Percentiles rank a stretch among this genome's conserved stretches.
These are phyloP conservation scores for Truncatella angustata DNA, from an alignment of 2,329 filamentous ascomycete genomes.

Conservation along the genomic window DNA sequence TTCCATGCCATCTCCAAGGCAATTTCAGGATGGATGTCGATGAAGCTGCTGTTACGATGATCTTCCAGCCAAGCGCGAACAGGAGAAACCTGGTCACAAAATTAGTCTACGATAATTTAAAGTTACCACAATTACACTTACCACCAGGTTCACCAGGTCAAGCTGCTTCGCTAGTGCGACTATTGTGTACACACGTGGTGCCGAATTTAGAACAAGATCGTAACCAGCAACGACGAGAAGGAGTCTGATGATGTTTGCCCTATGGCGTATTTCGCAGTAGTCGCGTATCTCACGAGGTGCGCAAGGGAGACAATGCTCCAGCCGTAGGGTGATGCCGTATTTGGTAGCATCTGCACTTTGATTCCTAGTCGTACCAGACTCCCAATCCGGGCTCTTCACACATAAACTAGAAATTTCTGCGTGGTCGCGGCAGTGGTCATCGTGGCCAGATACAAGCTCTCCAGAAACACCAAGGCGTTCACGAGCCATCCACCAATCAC, in stretches of 20 bases:
- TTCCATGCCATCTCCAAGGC: constrained; percentile 55
- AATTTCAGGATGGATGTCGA: constrained; percentile 63
- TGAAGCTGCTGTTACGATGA: constrained; percentile 53
- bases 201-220: constrained; percentile 59
- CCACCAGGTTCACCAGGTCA: constrained; percentile 45
- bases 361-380: constrained; percentile 7
- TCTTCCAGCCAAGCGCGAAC: constrained; percentile 59
- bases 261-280: constrained; percentile 64
- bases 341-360: not conserved
- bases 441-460: constrained; percentile 43
- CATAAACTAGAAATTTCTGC: constrained; percentile 16
- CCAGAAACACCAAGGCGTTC: constrained; percentile 35
- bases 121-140: constrained; percentile 22
- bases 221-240: constrained; percentile 57
- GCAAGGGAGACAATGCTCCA: constrained; percentile 15
- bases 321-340: constrained; percentile 15
- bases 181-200: constrained; percentile 66
- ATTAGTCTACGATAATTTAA: constrained; percentile 7
- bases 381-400: not conserved
- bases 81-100: constrained; percentile 36
- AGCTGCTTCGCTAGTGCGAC: constrained; percentile 60
- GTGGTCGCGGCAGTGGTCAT: constrained; percentile 36
- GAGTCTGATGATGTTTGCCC: constrained; percentile 61
- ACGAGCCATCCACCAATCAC: constrained; percentile 49
- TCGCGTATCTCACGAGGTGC: constrained; percentile 42